These are phyloP conservation scores for Neocallimastix lanati DNA, from an alignment of 192 early-diverging fungal genomes.

Conservation along the genomic window DNA sequence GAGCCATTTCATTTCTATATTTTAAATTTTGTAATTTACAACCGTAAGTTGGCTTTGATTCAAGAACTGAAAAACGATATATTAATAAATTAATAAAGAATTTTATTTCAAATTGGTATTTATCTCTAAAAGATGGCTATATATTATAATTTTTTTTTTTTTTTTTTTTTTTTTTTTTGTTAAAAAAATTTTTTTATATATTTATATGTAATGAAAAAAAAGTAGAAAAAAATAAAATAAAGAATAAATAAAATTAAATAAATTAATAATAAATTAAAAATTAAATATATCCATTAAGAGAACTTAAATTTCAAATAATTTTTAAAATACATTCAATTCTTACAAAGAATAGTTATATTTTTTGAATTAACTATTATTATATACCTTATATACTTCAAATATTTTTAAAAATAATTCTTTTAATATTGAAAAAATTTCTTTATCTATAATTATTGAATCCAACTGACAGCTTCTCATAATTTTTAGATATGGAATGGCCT, in stretches of 20 bases:
- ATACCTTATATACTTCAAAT: slow-evolving; percentile 49
- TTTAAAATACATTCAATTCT: no score
- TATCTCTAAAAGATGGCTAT: slow-evolving; percentile 35
- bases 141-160: background rate
- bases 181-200: background rate
- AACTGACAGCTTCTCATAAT: slow-evolving; percentile 66
- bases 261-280: no score
- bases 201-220: background rate
- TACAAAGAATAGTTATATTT: no score
- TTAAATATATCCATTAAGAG: no score
- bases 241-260: no score
- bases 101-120: slow-evolving; percentile 51
- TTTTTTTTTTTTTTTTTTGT: no score
- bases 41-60: slow-evolving; percentile 60
- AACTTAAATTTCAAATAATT: no score
- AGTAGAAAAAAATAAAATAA: no score
- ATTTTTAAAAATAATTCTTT: slow-evolving; percentile 55
- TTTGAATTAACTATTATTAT: no score
- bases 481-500: slow-evolving; percentile 6
- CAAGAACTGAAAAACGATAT: slow-evolving; percentile 56
- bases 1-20: slow-evolving; percentile 49
- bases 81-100: slow-evolving; percentile 45
- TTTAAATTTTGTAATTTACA: slow-evolving; percentile 65
- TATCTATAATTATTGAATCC: slow-evolving; percentile 65
- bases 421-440: slow-evolving; percentile 52